phyloP scores from a whole-genome alignment of 1,139 yeast species.

The Sugiyamaella novakii region DNA sequence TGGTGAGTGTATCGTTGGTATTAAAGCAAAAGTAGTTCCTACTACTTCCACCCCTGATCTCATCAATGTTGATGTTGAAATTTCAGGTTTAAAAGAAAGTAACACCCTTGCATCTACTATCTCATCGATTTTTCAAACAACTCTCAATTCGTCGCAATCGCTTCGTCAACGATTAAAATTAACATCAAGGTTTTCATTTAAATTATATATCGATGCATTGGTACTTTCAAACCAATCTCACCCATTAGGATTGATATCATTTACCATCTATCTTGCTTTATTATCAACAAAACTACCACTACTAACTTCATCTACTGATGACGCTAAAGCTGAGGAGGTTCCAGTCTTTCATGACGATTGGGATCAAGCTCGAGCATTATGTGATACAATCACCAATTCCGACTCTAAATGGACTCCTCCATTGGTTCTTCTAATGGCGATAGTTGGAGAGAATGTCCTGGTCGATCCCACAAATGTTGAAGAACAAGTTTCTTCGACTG shows the following conservation, averaged over 20 bases:
- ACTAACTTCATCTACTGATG: constrained; percentile 63
- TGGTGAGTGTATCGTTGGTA: constrained; percentile 87
- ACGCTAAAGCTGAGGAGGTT: constrained; percentile 65
- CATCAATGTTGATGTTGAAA: constrained; percentile 76
- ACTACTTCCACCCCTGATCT: constrained; percentile 49
- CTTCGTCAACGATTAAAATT: constrained; percentile 56
- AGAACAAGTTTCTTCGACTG: constrained; percentile 83
- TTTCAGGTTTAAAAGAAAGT: constrained; percentile 43
- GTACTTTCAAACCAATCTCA: constrained; percentile 68
- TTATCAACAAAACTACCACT: constrained; percentile 77
- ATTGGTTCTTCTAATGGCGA: constrained; percentile 70
- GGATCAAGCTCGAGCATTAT: constrained; percentile 58
- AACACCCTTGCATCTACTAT: constrained; percentile 45
- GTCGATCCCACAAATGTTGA: constrained; percentile 85
- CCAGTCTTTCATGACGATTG: constrained; percentile 92
- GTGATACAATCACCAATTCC: constrained; percentile 27
- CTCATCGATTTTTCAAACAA: constrained; percentile 45
- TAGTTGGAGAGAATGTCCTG: constrained; percentile 67
- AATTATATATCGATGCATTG: constrained; percentile 75
- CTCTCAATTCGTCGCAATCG: constrained; percentile 42
- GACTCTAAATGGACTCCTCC: constrained; percentile 62
- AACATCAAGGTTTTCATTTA: constrained; percentile 73
- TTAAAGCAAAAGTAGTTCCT: constrained; percentile 81
- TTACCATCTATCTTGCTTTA: constrained; percentile 78
- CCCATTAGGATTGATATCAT: constrained; percentile 76